Evolutionary conservation across 2,329 filamentous ascomycete species (phyloP), one percentile per base, ranked within the genome.

Genomic region (Clonostachys chloroleuca): DNA sequence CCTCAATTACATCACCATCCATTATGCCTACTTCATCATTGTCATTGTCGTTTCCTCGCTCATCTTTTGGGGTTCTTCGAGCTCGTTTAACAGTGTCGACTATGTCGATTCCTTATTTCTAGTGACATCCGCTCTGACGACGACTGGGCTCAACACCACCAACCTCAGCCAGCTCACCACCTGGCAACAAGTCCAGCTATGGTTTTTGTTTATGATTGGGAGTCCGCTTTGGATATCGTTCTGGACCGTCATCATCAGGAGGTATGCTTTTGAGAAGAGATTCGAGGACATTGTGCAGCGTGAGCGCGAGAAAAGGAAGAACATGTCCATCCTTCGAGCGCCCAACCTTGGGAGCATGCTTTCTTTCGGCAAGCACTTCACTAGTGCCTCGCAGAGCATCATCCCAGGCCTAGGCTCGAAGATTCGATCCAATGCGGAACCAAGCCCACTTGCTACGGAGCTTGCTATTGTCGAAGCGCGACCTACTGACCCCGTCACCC

Each of bases 61-160:
- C 48, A 73, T 88, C 45, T 83, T 87, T 56, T 88, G 77, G 74
- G 73, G 69, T 9, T 70, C 75, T 1, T 80, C 79, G 1, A 70
- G 69, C 2, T 77, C 80, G 1, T 58, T 63, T 16, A 61, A 66
- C 45, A 77, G 70, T 51, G 69, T 88, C 44, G 64, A 66, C 42
- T 89, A 83, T 61, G 74, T 74, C 36, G 84, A 89, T 58, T 74
- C 79, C n/a, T 62, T 89, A 14, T 89, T 88, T 59, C 63, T 88
- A 45, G 77, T 78, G 44, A 72, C 83, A 39, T 85, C 80, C 47
- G 83, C 84, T 40, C 83, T 88, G 68, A 86, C 47, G 7, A 73
- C 81, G 46, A 78, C 84, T 7, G 86, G 86, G 0, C 67, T 89
- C 48, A 88, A 87, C 55, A 86, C 84, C 2, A 76, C 83, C 54